Evolutionary conservation across 768 basidiomycete genomes (phyloP), one percentile per base, ranked within the genome.

Genomic region (Scleroderma bovista): DNA sequence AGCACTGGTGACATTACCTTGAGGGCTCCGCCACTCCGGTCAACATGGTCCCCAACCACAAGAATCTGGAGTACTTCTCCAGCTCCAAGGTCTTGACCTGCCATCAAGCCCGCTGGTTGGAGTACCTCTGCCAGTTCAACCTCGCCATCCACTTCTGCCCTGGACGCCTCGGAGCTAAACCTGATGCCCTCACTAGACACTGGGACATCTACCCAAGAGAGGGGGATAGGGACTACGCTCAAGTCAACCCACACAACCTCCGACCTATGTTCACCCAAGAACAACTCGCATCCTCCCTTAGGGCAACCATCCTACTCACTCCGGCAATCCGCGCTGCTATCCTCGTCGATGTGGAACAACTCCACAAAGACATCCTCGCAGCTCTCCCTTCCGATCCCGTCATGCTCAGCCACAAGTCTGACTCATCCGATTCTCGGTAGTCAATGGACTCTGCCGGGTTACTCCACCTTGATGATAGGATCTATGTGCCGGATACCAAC

Each of bases 61-160:
- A 57, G 34, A 62, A 61, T 42, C 58, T 62, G 2, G 34, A 36
- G 34, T 36, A 36, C 34, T 36, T 36, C n/a, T 36, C 34, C n/a
- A 36, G 6, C 34, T 36, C 34, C 34, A 36, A 36, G n/a, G 12
- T 36, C 45, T 68, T 43, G 36, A 59, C 19, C 0, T 10, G 45
- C 2, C 20, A 29, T 1, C 54, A 55, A 44, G 50, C 46, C 19
- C 48, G 60, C 9, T 72, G 69, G 71, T 56, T 57, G 2, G 56
- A 73, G 62, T 68, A 64, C 46, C 62, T 78, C 31, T 67, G 68
- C 5, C 63, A 71, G 15, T 75, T 67, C 53, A 53, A 60, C 41
- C 36, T 55, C n/a, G 22, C 48, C 8, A 38, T 44, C 44, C 42
- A 37, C 33, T 52, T 38, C n/a, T 20, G 37, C 9, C 17, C 37